Evolutionary conservation across 2,329 filamentous ascomycete species (phyloP).

Genomic region (Exophiala viscosa): DNA sequence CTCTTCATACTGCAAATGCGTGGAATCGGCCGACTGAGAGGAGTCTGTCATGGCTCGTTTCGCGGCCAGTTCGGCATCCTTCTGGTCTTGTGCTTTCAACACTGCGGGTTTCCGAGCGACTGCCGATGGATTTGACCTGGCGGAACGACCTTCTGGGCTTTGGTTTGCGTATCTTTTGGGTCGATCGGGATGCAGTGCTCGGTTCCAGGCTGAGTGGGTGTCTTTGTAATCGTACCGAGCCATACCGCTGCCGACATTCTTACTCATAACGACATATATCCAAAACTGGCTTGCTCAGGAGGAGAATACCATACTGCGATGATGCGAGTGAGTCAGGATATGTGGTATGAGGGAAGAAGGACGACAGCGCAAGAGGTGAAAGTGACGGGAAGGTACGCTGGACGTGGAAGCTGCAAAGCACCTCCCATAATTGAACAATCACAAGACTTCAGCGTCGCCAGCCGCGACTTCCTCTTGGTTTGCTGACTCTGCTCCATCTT

Average conservation of each 20-base stretch:
- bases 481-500: neutral
- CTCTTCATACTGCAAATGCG: no score
- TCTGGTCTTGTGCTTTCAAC: neutral
- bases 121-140: no score
- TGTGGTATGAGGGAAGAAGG: neutral
- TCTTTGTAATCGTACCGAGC: neutral
- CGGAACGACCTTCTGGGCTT: no score
- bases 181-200: no score
- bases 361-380: neutral
- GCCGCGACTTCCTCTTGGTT: slow-evolving; percentile 2
- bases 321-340: neutral
- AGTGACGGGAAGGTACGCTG: neutral
- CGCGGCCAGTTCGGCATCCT: slow-evolving; percentile 40
- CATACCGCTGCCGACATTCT: neutral
- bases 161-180: no score
- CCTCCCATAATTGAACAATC: neutral
- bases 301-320: neutral
- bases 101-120: neutral
- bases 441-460: neutral
- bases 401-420: neutral
- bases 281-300: neutral
- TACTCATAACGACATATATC: neutral
- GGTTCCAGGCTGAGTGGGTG: no score
- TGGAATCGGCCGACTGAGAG: no score
- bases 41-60: slow-evolving; percentile 38